Base-by-base conservation (phyloP, 2,329 filamentous ascomycete species). In the Thielaviopsis populi region DNA sequence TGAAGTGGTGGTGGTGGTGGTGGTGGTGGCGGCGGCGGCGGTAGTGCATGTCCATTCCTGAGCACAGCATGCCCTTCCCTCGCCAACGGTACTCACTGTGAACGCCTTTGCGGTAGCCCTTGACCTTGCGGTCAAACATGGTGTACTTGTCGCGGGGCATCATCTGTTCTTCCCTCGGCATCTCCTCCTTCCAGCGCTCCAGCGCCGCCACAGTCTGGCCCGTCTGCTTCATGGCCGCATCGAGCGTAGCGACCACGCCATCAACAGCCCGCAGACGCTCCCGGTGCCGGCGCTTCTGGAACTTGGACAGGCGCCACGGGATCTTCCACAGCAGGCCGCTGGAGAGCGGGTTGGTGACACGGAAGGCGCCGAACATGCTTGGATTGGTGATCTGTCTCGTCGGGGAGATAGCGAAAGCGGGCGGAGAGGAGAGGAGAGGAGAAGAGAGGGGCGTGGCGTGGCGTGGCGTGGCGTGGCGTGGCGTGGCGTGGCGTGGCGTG, bases 91-190 rank as follows among this genome's bases (percentile, higher is more conserved):
- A 84, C 90, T 70, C 81, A 96, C 91, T 97, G 77, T 97, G 92
- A 74, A 99, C 91, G 64, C 91, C 89, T 83, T 99, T 99, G 73
- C 94, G 82, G 75, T 97, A 99, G 70, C 83, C 86, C 84, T 91
- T 95, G 74, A 88, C 91, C 76, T 97, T 96, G 70, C 91, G 86
- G 75, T 96, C 92, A 75, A 97, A 99, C 71, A 99, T 87, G 33
- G 90, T 96, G 78, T 99, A 99, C 78, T 99, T 99, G 78, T 99
- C 94, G 75, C 84, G 87, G 58, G 94, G 87, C 74, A 95, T 74
- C 94, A 99, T 99, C 80, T 97, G 91, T 71, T 84, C 82, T 80
- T 99, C 94, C 30, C 84, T 88, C 24, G 94, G 94, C 94, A 99
- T 99, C 76, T 96, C 90, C 43, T 81, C 80, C 79, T 94, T 96